Evolutionary conservation across 2,329 filamentous ascomycete species (phyloP).

Genomic region (Penicillium sp.): DNA sequence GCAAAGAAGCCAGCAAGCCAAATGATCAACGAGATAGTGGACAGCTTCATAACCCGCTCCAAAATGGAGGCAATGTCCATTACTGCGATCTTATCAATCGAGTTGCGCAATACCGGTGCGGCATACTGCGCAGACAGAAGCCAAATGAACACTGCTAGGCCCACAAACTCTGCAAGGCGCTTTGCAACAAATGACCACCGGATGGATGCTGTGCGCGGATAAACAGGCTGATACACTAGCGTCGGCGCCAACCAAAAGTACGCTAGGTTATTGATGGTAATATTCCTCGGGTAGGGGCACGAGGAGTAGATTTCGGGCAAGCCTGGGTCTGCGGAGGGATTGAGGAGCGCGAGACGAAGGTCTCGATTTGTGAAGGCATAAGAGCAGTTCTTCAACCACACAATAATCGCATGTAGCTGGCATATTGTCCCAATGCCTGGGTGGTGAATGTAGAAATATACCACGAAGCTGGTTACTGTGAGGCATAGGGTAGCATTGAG

Average conservation of each 20-base stretch:
- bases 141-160: slow-evolving; percentile 88
- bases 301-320: slow-evolving; percentile 78
- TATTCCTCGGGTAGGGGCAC: slow-evolving; percentile 87
- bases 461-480: slow-evolving; percentile 74
- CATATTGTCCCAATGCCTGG: slow-evolving; percentile 89
- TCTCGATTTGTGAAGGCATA: slow-evolving; percentile 97
- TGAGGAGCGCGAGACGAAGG: slow-evolving; percentile 83
- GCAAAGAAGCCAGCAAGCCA: slow-evolving; percentile 98
- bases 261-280: slow-evolving; percentile 80
- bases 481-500: slow-evolving; percentile 82
- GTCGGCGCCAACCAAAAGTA: slow-evolving; percentile 99
- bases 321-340: slow-evolving; percentile 66
- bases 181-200: slow-evolving; percentile 88
- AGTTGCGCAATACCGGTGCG: slow-evolving; percentile 83
- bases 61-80: slow-evolving; percentile 78
- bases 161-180: slow-evolving; percentile 72
- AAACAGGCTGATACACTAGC: slow-evolving; percentile 93
- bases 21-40: slow-evolving; percentile 90
- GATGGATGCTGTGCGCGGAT: slow-evolving; percentile 78
- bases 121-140: slow-evolving; percentile 93
- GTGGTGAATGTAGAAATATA: slow-evolving; percentile 90
- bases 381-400: slow-evolving; percentile 93
- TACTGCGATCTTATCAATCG: slow-evolving; percentile 78
- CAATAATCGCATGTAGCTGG: slow-evolving; percentile 87
- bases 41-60: slow-evolving; percentile 90